Base-by-base conservation (phyloP, 2,329 filamentous ascomycete genomes). In the Pyrenophora teres region DNA sequence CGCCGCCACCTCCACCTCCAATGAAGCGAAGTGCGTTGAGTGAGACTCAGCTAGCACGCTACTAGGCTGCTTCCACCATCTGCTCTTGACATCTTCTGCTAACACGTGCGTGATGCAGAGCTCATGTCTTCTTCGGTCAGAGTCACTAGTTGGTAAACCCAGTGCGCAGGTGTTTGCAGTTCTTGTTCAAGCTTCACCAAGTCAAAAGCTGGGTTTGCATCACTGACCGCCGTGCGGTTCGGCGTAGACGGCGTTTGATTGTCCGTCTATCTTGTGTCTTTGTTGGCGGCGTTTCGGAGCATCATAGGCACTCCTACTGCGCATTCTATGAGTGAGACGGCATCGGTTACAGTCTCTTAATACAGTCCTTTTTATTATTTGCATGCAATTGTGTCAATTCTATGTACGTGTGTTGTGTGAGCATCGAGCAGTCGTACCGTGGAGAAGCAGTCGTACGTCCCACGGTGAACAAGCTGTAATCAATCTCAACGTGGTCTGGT, bases 1-100 rank as follows among this genome's bases (percentile, higher is more conserved):
- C 85, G 10, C 81, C 83, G 18, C 84, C 85, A 53, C 83, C 83
- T 32, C 85, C 84, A 18, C 83, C 83, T 9, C 85, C 86, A 18
- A 81, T 85, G 74, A 87, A 87, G 77, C 76, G 83, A 59, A 80
- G 76, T 70, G 76, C 76, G 54, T 68, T 80, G 64, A 80, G 77
- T 62, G 64, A 69, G 50, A 68, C 67, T 44, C 68, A 71, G 58
- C 57, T 71, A 40, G 66, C 69, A 48, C 67, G 68, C 67, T 73
- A 73, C 62, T 73, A 65, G 59, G 52, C 25, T 31, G 18, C 6
- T 47, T 56, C 40, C 18, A 12, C 27, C 51, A 42, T 21, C 37
- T 53, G 27, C 35, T 36, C 35, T 41, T 40, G 31, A 19, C 25
- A 16, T 32, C 21, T 60, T 35, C 52, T 43, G 54, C 56, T 67